Evolutionary conservation across 208 protist genomes (phyloP).

Genomic region (Kentomonas sorsogonicus): DNA sequence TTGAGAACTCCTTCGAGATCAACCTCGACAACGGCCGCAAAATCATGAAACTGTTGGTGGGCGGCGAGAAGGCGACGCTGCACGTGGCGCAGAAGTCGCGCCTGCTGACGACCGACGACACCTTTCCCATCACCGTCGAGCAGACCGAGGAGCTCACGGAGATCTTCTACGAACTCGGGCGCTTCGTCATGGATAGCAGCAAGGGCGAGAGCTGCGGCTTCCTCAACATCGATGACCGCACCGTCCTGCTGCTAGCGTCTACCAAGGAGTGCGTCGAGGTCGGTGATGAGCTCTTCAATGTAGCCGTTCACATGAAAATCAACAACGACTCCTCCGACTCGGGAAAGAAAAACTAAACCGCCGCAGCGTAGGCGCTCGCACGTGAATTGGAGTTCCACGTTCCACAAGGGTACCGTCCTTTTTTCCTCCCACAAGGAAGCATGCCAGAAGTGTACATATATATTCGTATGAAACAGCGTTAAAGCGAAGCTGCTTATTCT

Average conservation of each 20-base stretch:
- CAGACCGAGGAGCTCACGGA: constrained; percentile 72
- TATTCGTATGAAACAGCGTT: too few species aligned
- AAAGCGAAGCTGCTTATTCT: too few species aligned
- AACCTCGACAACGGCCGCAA: constrained; percentile 77
- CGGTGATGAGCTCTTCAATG: constrained; percentile 77
- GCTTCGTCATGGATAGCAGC: constrained; percentile 61
- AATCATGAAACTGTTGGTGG: constrained; percentile 45
- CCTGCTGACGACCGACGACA: constrained; percentile 46
- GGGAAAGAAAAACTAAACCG: too few species aligned
- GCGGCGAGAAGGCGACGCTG: constrained; percentile 49
- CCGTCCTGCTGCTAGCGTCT: constrained; percentile 63
- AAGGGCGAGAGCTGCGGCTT: constrained; percentile 74
- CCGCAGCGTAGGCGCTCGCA: too few species aligned
- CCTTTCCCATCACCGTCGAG: constrained; percentile 51
- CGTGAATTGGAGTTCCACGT: too few species aligned
- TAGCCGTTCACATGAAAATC: constrained; percentile 57
- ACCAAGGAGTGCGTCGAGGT: constrained; percentile 66
- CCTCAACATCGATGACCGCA: constrained; percentile 77
- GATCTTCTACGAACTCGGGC: constrained; percentile 73
- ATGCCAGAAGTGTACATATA: too few species aligned
- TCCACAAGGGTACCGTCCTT: too few species aligned
- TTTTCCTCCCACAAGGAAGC: too few species aligned
- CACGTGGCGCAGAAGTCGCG: constrained; percentile 69
- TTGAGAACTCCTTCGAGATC: constrained; percentile 65
- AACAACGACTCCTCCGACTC: too few species aligned